Evolutionary conservation across 164 flowering plant genomes (phyloP), one percentile per base, ranked within the genome.

Genomic region (Pachysandra terminalis): DNA sequence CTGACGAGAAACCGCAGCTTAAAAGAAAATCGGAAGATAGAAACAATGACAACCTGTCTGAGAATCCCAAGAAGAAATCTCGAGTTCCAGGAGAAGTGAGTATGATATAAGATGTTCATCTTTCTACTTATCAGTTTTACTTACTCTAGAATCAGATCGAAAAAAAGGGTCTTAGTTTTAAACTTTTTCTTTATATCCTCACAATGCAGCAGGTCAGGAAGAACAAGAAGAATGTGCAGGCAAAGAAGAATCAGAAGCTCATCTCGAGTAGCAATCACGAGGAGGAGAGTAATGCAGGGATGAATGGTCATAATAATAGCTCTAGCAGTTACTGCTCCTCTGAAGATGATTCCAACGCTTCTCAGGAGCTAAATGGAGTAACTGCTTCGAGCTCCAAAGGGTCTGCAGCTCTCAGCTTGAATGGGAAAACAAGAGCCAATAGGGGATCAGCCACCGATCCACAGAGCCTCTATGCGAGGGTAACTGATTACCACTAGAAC

Each of bases 381-480:
- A 65, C 61, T 37, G 72, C 58, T 49, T 75, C 82, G 26, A 74
- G 9, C 54, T 22, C 63, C 23, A 76, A 77, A 54, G 65, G 2
- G 5, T 15, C 72, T 58, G 25, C 59, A n/a, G 77, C 78, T 61
- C 77, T 71, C 22, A 81, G 71, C 69, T 41, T 64, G 51, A 68
- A 62, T 53, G 90, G 90, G 4, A 90, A 85, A 74, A 68, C 81
- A 9, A 86, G 93, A 79, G 94, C 97, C 40, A 74, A 78, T 16
- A 82, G 92, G 71, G 96, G 94, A 0, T 71, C 90, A 6, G 97
- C 97, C 0, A 87, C 96, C 1, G 97, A 95, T 75, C 90, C 97
- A 17, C 98, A 95, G 63, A 95, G 98, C 86, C 94, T 95, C 65
- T 92, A 95, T 74, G 98, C 98, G 63, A 87, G 96, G 87, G 98